Evolutionary conservation across 371 early-diverging fungal species (phyloP).

Genomic region (Mucor mucedo): DNA sequence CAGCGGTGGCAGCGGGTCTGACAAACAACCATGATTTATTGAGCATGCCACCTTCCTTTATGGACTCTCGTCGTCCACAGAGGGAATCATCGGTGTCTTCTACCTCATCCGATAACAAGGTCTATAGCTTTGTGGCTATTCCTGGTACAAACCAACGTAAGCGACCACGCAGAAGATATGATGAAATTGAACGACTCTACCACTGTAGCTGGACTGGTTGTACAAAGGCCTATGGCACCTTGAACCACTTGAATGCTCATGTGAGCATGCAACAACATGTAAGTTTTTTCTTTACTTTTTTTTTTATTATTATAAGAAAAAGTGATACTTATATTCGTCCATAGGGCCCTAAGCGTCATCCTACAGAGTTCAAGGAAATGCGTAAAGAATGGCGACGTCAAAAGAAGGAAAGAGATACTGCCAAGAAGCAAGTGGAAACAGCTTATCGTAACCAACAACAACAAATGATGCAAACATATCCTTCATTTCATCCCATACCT

Average conservation of each 20-base stretch:
- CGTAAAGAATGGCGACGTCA: conserved; percentile 57
- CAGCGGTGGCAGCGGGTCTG: conserved; percentile 12
- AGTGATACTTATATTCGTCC: not conserved
- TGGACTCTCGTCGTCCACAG: not conserved
- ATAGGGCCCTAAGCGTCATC: conserved; percentile 54
- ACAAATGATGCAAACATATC: conserved; percentile 20
- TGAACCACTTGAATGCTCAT: conserved; percentile 78
- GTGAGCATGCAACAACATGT: conserved; percentile 78
- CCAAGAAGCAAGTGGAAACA: conserved; percentile 31
- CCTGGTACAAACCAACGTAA: conserved; percentile 70
- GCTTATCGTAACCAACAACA: conserved; percentile 21
- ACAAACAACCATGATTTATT: not conserved
- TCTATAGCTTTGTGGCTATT: conserved; percentile 68
- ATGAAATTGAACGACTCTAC: conserved; percentile 77
- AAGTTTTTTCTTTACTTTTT: conserved; percentile 22
- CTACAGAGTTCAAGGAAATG: conserved; percentile 70
- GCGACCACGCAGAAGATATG: conserved; percentile 68
- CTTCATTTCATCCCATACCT: not conserved
- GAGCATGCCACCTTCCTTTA: conserved; percentile 1
- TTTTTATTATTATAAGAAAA: conserved; percentile 1
- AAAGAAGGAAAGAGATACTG: conserved; percentile 43
- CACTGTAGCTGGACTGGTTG: conserved; percentile 70
- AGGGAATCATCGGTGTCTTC: conserved; percentile 44
- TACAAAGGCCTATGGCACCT: conserved; percentile 74
- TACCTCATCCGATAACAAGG: conserved; percentile 46